Evolutionary conservation across 306 rosid species (phyloP).

Genomic region (Malus orientalis): DNA sequence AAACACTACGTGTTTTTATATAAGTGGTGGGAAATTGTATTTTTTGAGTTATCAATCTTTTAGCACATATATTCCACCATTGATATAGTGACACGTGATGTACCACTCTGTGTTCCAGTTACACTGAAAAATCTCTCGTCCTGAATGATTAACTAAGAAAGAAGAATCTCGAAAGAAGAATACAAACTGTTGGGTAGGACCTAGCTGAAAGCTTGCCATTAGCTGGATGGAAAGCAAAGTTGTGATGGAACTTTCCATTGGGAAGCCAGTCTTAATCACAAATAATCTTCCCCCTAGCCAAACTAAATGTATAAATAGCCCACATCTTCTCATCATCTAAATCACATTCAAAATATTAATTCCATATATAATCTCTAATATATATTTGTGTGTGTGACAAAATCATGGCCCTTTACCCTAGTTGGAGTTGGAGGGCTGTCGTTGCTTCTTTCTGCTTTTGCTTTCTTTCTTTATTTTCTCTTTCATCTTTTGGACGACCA

Average conservation of each 20-base stretch:
- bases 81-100: no score
- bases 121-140: background rate
- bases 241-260: slow-evolving; percentile 25
- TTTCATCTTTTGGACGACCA: slow-evolving; percentile 51
- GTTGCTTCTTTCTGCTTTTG: slow-evolving; percentile 17
- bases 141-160: background rate
- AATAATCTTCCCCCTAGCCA: background rate
- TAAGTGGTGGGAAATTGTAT: no score
- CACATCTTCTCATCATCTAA: background rate
- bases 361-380: background rate
- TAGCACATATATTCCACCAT: no score
- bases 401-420: background rate
- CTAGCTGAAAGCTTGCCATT: slow-evolving; percentile 37
- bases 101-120: accelerated
- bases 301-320: background rate
- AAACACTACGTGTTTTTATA: no score
- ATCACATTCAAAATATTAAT: background rate
- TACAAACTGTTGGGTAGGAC: slow-evolving; percentile 49
- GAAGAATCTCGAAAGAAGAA: slow-evolving; percentile 9
- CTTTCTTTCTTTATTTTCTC: slow-evolving; percentile 5
- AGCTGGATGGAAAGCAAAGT: slow-evolving; percentile 77
- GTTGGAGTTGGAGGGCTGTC: slow-evolving; percentile 13
- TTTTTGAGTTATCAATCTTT: no score
- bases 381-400: background rate
- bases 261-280: background rate